Evolutionary conservation across 306 rosid species (phyloP), one percentile per base, ranked within the genome.

Genomic region (Fagus sylvatica): DNA sequence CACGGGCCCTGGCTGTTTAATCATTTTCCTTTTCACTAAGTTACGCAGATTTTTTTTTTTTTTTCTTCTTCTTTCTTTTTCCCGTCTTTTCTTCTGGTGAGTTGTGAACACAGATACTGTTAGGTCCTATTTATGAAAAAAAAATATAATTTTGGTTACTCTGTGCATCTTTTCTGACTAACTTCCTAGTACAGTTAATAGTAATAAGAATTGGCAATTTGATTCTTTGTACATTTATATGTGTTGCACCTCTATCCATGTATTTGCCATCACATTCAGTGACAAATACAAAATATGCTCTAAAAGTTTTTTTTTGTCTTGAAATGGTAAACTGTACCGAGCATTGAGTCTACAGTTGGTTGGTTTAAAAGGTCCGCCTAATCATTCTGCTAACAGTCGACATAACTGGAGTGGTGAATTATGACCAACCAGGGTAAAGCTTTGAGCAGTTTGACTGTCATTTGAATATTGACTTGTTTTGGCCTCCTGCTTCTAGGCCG

Each of bases 41-140:
- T 53, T 32, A 22, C 16, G 41, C 7, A 30, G 48, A 37, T 68
- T 71, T 22, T 43, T 56, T 49, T 13, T 32, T 59, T 28, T 54
- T 40, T 62, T 32, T 40, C 69, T 41, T 33, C 78, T 78, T 72
- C 71, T 54, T 68, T 46, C 11, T 46, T 8, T 46, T 46, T 46
- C 11, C 11, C 11, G 11, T 46, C 11, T 46, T 46, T 46, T 62
- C 19, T 12, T 6, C 36, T 5, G 13, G 4, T 17, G 49, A 66
- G 71, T 66, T 37, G 71, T 37, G 48, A 65, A 39, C 34, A 65
- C 71, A 65, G 32, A 65, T 11, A 65, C 40, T 65, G 2, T 40
- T 66, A 39, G 71, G 30, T 39, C 48, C 7, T n/a, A 66, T 13
- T 39, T 39, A 40, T 2, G 15, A 39, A 22, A 22, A 22, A 22